These are phyloP conservation scores for Scalesia atractyloides DNA, from an alignment of 129 eudicot genomes.

Conservation along the genomic window DNA sequence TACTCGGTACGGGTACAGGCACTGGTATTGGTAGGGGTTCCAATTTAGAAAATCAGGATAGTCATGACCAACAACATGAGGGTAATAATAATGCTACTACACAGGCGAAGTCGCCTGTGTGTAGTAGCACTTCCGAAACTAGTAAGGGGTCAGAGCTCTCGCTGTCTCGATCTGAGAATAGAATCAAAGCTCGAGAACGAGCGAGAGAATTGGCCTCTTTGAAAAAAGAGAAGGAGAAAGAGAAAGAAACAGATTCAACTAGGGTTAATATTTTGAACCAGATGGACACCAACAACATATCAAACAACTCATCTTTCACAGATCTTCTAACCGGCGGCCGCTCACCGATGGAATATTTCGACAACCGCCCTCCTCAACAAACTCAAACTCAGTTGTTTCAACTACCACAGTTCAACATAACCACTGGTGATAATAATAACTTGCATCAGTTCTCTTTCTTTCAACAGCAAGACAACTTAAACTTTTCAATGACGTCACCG, in stretches of 20 bases:
- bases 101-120: constrained; percentile 54
- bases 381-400: constrained; percentile 30
- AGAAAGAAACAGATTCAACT: constrained; percentile 30
- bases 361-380: constrained; percentile 27
- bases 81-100: constrained; percentile 13
- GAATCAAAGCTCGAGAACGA: constrained; percentile 71
- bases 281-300: constrained; percentile 31
- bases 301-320: constrained; percentile 71
- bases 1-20: neutral
- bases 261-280: constrained; percentile 19
- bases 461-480: constrained; percentile 45
- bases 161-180: constrained; percentile 69
- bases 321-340: constrained; percentile 67
- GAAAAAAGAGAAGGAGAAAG: constrained; percentile 66
- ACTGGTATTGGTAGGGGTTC: no score
- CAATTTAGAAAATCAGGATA: constrained; percentile 37
- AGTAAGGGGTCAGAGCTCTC: constrained; percentile 88
- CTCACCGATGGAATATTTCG: constrained; percentile 62
- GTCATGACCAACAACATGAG: constrained; percentile 32
- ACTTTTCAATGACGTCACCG: constrained; percentile 51
- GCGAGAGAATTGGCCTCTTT: constrained; percentile 65
- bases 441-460: constrained; percentile 63
- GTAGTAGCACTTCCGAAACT: constrained; percentile 83
- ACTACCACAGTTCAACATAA: constrained; percentile 42
- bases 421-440: constrained; percentile 32